Percentiles rank a stretch among this genome's conserved stretches.
Conservation (phyloP, 805 yeast species). For the Sugiyamaella lignohabitans region DNA sequence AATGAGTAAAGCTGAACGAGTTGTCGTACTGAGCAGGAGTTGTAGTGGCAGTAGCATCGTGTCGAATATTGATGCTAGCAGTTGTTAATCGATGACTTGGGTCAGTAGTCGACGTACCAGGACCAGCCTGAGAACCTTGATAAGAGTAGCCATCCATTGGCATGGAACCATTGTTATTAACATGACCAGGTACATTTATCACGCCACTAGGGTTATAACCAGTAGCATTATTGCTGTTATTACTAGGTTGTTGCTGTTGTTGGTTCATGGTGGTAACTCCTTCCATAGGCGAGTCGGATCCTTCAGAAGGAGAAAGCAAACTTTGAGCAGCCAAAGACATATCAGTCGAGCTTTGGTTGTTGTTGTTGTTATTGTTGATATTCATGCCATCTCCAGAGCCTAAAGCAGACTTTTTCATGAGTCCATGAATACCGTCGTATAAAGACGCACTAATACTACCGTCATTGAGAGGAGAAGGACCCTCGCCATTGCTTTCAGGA, state of each 20-base stretch:
- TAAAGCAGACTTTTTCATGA: neutral
- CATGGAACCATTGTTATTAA: no score
- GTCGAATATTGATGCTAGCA: neutral
- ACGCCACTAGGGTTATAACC: neutral
- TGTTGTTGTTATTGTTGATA: neutral
- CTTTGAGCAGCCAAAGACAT: conserved; percentile 4
- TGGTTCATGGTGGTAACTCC: neutral
- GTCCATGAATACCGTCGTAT: neutral
- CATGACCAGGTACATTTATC: neutral
- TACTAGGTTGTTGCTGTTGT: conserved; percentile 1
- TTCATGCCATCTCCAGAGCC: neutral
- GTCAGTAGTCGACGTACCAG: neutral
- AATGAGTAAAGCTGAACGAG: neutral
- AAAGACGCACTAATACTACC: neutral
- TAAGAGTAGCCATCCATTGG: no score
- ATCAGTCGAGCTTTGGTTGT: neutral
- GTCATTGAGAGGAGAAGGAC: conserved; percentile 6
- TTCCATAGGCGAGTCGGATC: neutral
- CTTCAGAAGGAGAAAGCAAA: conserved; percentile 7
- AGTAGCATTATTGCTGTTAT: neutral
- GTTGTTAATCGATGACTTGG: neutral
- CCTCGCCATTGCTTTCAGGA: conserved; percentile 13
- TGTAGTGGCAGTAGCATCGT: neutral
- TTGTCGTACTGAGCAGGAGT: neutral
- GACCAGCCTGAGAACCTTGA: neutral